Evolutionary conservation across 75 land plant genomes (phyloP).

Genomic region (Cunninghamia lanceolata): DNA sequence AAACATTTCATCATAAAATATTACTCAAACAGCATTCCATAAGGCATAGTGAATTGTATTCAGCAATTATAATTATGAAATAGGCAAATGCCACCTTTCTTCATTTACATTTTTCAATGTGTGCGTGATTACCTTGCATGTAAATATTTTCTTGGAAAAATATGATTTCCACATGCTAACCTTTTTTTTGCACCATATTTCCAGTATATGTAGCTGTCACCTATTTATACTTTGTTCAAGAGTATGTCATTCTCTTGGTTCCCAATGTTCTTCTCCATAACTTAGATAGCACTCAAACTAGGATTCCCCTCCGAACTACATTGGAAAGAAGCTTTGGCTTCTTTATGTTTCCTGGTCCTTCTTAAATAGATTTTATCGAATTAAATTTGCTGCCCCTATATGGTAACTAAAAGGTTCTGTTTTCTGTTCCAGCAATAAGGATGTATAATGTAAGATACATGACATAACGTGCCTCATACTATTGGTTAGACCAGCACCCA

Average conservation of each 20-base stretch:
- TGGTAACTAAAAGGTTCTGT: too few species aligned
- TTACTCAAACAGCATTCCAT: slow-evolving; percentile 7
- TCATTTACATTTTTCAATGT: not conserved
- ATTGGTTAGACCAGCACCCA: too few species aligned
- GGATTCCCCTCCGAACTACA: not conserved
- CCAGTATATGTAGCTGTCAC: not conserved
- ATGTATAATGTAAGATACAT: too few species aligned
- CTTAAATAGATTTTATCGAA: too few species aligned
- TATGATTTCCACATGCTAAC: not conserved
- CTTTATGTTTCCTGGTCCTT: too few species aligned
- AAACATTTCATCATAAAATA: not conserved
- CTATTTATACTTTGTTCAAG: not conserved
- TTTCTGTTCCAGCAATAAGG: too few species aligned
- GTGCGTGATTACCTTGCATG: not conserved
- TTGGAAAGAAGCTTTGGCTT: too few species aligned
- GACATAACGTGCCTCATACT: too few species aligned
- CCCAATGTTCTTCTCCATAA: not conserved
- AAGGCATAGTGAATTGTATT: not conserved
- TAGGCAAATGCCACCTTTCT: not conserved
- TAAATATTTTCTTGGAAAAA: not conserved
- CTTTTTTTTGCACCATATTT: not conserved
- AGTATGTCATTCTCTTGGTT: not conserved
- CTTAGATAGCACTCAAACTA: not conserved
- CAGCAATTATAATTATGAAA: not conserved
- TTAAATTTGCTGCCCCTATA: too few species aligned